These are phyloP conservation scores for Cryphonectria nitschkei DNA, from an alignment of 2,329 filamentous ascomycete genomes.

Conservation along the genomic window DNA sequence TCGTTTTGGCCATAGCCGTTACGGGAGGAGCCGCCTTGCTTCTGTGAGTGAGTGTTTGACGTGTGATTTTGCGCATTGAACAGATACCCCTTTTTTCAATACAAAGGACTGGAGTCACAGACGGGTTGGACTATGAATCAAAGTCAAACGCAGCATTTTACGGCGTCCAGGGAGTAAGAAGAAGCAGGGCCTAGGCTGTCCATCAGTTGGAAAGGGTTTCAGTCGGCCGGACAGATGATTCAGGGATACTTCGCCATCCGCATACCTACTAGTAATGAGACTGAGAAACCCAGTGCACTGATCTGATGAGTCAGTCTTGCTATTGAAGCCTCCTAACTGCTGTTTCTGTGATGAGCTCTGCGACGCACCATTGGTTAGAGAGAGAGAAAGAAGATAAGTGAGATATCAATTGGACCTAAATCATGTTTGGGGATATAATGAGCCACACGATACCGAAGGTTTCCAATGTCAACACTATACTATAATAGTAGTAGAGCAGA, in stretches of 20 bases:
- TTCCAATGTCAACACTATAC: too few relatives aligned
- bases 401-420: too few relatives aligned
- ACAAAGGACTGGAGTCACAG: neutral
- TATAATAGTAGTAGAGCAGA: too few relatives aligned
- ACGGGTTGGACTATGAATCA: neutral
- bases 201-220: neutral
- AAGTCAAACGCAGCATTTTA: neutral
- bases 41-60: neutral
- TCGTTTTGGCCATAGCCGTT: conserved; percentile 19
- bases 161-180: neutral
- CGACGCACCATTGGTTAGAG: too few relatives aligned
- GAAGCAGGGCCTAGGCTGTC: neutral
- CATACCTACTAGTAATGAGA: neutral
- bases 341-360: too few relatives aligned
- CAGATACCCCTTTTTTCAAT: neutral
- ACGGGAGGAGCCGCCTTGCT: neutral
- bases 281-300: neutral
- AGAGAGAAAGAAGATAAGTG: too few relatives aligned
- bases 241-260: neutral
- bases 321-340: too few relatives aligned
- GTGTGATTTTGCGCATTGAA: neutral
- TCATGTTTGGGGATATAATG: too few relatives aligned
- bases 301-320: too few relatives aligned
- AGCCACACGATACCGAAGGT: too few relatives aligned
- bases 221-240: neutral